phyloP scores from a whole-genome alignment of 495 filamentous ascomycete species.

The Aspergillus biplanus region DNA sequence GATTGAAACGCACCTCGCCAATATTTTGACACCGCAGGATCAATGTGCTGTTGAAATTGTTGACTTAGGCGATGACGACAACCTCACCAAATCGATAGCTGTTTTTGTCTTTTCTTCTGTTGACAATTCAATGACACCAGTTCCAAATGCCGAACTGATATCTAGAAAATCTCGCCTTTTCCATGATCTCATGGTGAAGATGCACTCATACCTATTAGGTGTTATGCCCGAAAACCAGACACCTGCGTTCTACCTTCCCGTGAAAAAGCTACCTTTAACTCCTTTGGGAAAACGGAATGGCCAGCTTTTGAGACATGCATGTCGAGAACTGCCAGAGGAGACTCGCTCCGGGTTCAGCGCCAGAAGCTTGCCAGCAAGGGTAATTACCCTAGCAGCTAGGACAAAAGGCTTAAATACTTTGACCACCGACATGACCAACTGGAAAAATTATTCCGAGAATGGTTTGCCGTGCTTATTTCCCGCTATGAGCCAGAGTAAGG shows the following conservation, averaged over 20 bases:
- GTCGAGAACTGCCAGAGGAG: constrained; percentile 22
- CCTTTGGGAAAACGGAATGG: constrained; percentile 55
- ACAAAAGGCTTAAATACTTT: constrained; percentile 5
- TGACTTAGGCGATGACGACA: constrained; percentile 3
- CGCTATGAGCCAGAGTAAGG: constrained; percentile 46
- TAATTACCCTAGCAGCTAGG: constrained; percentile 10
- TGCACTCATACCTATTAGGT: constrained; percentile 33
- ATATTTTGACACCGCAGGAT: constrained; percentile 19
- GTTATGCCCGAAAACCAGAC: constrained; percentile 55
- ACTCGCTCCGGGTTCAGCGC: constrained; percentile 15
- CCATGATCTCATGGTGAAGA: constrained; percentile 20
- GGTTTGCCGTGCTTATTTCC: not conserved
- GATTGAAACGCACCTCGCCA: constrained; percentile 43
- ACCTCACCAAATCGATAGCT: constrained; percentile 24
- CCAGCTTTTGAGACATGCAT: constrained; percentile 26
- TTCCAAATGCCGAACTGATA: not conserved
- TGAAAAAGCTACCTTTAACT: constrained; percentile 55
- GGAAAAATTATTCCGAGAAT: constrained; percentile 41
- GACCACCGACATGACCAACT: constrained; percentile 42
- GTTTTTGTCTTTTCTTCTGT: constrained; percentile 34
- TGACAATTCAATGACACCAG: not conserved
- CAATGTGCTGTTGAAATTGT: constrained; percentile 34
- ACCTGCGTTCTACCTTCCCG: constrained; percentile 60
- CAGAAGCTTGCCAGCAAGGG: constrained; percentile 11
- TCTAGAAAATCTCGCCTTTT: constrained; percentile 26